Evolutionary conservation across 345 rosid species (phyloP).

Genomic region (Xanthoceras sorbifolium): DNA sequence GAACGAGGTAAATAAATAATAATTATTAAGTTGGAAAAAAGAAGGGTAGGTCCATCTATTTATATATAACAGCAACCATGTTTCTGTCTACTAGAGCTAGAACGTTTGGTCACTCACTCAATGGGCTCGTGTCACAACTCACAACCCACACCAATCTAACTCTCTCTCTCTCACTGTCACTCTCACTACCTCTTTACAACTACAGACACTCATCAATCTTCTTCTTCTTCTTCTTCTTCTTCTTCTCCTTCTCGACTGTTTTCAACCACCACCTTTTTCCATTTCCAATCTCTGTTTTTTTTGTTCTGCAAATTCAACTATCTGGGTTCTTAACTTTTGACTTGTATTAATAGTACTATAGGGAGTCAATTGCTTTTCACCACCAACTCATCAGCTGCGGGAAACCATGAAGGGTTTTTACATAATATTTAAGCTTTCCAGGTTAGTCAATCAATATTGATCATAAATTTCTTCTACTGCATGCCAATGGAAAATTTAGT

Average conservation of each 20-base stretch:
- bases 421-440: background rate
- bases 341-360: no score
- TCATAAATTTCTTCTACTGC: no score
- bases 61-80: background rate
- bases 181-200: background rate
- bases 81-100: background rate
- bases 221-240: background rate
- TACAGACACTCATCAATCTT: no score
- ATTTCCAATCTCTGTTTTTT: no score
- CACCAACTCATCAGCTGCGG: background rate
- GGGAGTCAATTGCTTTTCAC: no score
- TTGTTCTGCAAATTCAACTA: background rate
- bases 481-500: no score
- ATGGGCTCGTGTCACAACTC: background rate
- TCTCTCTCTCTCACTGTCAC: background rate
- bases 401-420: background rate
- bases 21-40: background rate
- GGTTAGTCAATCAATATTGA: background rate
- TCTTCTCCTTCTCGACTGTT: background rate
- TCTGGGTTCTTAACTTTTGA: background rate
- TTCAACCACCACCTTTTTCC: no score
- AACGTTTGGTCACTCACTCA: conserved; percentile 5
- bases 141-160: conserved; percentile 14
- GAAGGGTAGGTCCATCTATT: conserved; percentile 13
- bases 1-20: no score